phyloP scores from a whole-genome alignment of 768 basidiomycete species.

The Mrakia frigida region DNA sequence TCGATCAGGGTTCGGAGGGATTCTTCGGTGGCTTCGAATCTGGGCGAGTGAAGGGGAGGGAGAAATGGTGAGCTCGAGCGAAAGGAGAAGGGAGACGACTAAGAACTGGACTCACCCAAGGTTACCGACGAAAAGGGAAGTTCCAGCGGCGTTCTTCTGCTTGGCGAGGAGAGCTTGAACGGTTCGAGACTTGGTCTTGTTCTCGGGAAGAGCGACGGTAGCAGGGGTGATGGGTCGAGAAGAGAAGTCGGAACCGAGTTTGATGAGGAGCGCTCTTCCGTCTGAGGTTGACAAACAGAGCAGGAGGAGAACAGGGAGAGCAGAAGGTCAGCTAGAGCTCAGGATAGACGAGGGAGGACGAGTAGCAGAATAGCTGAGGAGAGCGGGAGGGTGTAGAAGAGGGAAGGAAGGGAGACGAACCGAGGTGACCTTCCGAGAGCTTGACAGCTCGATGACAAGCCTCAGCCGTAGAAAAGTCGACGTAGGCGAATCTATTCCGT shows the following conservation, averaged over 20 bases:
- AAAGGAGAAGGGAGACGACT: not conserved
- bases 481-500: conserved; percentile 76
- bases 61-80: not conserved
- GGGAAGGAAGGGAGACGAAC: conserved; percentile 7
- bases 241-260: conserved; percentile 61
- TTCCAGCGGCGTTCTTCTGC: conserved; percentile 30
- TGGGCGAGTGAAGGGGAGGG: conserved; percentile 32
- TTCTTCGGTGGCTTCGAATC: conserved; percentile 28
- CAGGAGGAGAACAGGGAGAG: not conserved
- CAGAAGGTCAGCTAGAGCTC: not conserved
- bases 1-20: conserved; percentile 10
- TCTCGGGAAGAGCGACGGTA: conserved; percentile 24
- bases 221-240: conserved; percentile 30
- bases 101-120: conserved; percentile 21
- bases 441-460: conserved; percentile 69
- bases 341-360: not conserved
- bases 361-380: not conserved
- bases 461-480: conserved; percentile 79
- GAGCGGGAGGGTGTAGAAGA: no score
- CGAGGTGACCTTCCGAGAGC: conserved; percentile 57
- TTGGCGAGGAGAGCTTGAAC: conserved; percentile 26
- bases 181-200: conserved; percentile 31
- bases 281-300: conserved; percentile 53
- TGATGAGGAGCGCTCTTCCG: conserved; percentile 84
- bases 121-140: conserved; percentile 32